Conservation (phyloP, 176 grass and related monocot species). For the Musa acuminata region DNA sequence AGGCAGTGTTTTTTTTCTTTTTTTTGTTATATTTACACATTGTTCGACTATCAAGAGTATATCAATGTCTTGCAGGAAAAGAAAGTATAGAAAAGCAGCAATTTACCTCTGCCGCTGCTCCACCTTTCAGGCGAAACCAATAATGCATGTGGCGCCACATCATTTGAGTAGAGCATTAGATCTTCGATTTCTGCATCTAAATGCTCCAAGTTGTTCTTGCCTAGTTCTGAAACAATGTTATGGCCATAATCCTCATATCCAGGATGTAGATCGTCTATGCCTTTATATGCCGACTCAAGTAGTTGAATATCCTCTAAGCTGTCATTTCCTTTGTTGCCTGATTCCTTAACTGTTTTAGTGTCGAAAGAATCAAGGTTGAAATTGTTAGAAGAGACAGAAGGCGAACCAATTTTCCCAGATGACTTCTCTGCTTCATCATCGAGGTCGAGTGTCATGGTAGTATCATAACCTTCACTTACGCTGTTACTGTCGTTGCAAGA, state of each 20-base stretch:
- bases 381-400: background rate
- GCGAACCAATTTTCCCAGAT: background rate
- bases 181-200: background rate
- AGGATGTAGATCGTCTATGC: background rate
- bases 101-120: background rate
- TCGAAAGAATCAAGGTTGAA: background rate
- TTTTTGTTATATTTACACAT: background rate
- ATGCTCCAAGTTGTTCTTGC: background rate
- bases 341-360: background rate
- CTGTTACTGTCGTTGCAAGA: conserved; percentile 13
- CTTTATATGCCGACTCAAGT: background rate
- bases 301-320: background rate
- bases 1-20: background rate
- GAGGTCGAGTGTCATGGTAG: conserved; percentile 17
- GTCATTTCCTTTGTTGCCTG: background rate
- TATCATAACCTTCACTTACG: conserved; percentile 1
- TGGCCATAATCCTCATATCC: too few species aligned
- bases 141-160: background rate
- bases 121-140: background rate
- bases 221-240: too few species aligned
- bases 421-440: conserved; percentile 11
- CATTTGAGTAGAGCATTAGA: background rate
- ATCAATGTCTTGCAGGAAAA: background rate
- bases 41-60: background rate
- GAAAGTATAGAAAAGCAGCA: background rate